Percentiles rank a stretch among this genome's conserved stretches.
These are phyloP conservation scores for Mycena vitilis DNA, from an alignment of 768 basidiomycete genomes.

Conservation along the genomic window DNA sequence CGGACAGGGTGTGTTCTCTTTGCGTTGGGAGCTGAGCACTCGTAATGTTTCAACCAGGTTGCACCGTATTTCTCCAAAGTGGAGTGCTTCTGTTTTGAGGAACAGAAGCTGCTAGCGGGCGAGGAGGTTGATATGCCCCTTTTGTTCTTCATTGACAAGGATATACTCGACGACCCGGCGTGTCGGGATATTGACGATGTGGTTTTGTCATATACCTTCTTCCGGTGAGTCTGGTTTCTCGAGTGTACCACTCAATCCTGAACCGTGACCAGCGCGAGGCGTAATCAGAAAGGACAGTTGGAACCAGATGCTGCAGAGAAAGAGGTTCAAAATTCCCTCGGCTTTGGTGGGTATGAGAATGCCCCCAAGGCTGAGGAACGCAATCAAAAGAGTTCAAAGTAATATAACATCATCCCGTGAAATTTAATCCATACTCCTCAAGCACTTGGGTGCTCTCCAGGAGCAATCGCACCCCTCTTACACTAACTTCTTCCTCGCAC, in stretches of 20 bases:
- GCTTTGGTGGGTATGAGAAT: slow-evolving; percentile 75
- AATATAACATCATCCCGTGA: neutral
- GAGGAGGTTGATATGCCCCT: slow-evolving; percentile 99
- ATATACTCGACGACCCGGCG: slow-evolving; percentile 92
- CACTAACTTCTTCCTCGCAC: too few species aligned
- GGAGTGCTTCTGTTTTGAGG: slow-evolving; percentile 99
- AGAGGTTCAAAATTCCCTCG: slow-evolving; percentile 82
- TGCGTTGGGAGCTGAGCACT: neutral
- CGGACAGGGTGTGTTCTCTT: slow-evolving; percentile 80
- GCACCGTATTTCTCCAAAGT: slow-evolving; percentile 99
- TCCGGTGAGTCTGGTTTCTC: slow-evolving; percentile 70
- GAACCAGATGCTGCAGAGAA: slow-evolving; percentile 92
- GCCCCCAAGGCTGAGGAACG: slow-evolving; percentile 53
- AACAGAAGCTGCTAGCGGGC: slow-evolving; percentile 92
- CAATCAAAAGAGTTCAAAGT: slow-evolving; percentile 14
- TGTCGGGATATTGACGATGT: slow-evolving; percentile 91
- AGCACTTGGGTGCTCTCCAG: too few species aligned
- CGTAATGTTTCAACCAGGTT: slow-evolving; percentile 62
- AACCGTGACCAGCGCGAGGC: slow-evolving; percentile 74
- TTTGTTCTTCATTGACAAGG: slow-evolving; percentile 98
- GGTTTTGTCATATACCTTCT: slow-evolving; percentile 97
- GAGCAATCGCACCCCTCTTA: too few species aligned
- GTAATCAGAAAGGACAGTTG: slow-evolving; percentile 86
- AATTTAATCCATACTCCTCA: too few species aligned
- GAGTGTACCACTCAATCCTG: neutral